Base-by-base conservation (phyloP, 257 asterid species). In the Nicotiana tabacum region DNA sequence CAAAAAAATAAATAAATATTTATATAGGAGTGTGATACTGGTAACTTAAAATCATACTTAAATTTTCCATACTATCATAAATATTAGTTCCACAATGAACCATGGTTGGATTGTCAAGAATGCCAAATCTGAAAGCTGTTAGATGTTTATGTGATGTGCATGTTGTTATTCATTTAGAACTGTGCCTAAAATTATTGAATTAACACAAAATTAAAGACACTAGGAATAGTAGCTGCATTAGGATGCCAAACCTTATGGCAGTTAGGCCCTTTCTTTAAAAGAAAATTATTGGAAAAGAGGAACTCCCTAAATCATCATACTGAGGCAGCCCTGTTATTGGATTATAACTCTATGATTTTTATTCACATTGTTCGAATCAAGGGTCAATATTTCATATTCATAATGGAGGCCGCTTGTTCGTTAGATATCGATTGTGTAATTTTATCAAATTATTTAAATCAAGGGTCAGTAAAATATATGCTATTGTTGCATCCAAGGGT, bases 221-320 rank as follows among this genome's bases (percentile, higher is more conserved):
- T 43, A 46, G 61, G 79, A 46, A 8, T 53, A 72, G 9, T 72
- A 21, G 60, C 48, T 72, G 15, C 78, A 70, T 29, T 43, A 72
- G 60, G 79, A 72, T 72, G 79, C 61, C 60, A 72, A 24, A 46
- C 12, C 37, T 72, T 72, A 72, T 72, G 79, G 60, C 12, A 21
- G 21, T 72, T 72, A 4, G 61, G 12, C 61, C 79, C 12, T 46
- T 72, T 21, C 21, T 72, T 72, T 24, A 21, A 24, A 46, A 46
- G 60, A 46, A 46, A 72, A 48, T 70, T 72, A 53, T 72, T 72
- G 79, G n/a, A 24, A 43, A 72, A 72, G 24, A 21, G 57, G 77
- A 70, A 72, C 21, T 46, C 10, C 18, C 16, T 43, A 11, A 18
- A 17, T 18, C 32, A 39, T 53, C 30, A 10, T 69, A 69, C 56